These are phyloP conservation scores for Astragalus glycyphyllos DNA, from an alignment of 306 rosid genomes.

Conservation along the genomic window DNA sequence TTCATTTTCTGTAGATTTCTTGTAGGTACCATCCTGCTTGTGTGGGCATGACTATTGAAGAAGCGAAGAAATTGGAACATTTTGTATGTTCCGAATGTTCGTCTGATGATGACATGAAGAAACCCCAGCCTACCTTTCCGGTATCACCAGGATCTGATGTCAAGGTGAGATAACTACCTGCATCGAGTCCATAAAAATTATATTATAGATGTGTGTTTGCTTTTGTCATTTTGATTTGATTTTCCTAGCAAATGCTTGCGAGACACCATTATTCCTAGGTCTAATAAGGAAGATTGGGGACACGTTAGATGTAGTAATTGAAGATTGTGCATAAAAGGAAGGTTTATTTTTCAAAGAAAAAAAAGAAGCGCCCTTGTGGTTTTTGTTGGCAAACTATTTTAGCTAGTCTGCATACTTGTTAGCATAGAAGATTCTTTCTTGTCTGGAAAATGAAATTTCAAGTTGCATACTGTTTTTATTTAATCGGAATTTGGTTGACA, in stretches of 20 bases:
- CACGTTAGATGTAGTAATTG: conserved; percentile 16
- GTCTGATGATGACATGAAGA: conserved; percentile 70
- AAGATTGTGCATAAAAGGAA: conserved; percentile 10
- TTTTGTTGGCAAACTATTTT: conserved; percentile 11
- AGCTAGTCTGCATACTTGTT: background rate
- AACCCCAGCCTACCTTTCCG: conserved; percentile 55
- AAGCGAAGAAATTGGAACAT: conserved; percentile 80
- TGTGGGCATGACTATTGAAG: conserved; percentile 84
- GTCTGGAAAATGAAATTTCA: conserved; percentile 1
- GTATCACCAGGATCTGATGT: conserved; percentile 59
- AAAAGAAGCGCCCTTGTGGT: background rate
- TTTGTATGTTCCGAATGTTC: conserved; percentile 89
- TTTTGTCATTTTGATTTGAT: conserved; percentile 11
- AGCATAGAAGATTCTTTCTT: conserved; percentile 7
- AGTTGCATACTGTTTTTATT: conserved; percentile 10
- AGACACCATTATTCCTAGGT: background rate
- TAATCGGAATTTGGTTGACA: background rate
- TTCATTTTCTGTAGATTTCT: conserved; percentile 43
- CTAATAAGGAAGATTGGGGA: background rate
- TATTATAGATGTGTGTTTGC: background rate
- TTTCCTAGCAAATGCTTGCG: conserved; percentile 4
- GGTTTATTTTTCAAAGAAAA: background rate
- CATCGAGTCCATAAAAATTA: background rate
- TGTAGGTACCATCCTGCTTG: conserved; percentile 98
- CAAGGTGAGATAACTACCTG: conserved; percentile 59